Evolutionary conservation across 2,329 filamentous ascomycete genomes (phyloP), one percentile per base, ranked within the genome.

Genomic region (Monosporascus sp.): DNA sequence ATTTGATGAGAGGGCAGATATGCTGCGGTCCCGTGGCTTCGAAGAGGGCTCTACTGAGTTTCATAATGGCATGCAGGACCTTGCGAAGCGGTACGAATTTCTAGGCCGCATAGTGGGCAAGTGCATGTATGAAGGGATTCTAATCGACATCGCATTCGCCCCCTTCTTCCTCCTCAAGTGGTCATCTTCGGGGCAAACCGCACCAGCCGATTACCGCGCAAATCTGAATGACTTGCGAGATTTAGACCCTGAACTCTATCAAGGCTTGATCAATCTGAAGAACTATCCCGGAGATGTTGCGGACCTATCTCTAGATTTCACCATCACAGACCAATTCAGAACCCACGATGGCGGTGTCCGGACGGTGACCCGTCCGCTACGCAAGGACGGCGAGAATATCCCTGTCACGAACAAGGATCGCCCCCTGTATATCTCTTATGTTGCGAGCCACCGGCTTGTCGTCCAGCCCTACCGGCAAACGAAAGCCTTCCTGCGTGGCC

Each of bases 131-230:
- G 94, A 99, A 73, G 92, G 92, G 1, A 97, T 99, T 45, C 79
- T 99, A 3, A 86, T 97, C 47, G 92, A 99, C 70, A 86, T 97
- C 55, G 85, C 85, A 49, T 99, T 99, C 74, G 92, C 93, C 1
- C 87, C 89, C 0, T 99, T 99, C 74, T 99, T 99, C 73, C 80
- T 99, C 7, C 81, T 96, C 55, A 97, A 97, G 68, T 99, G 94
- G 94, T 85, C 91, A 2, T 80, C 93, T 51, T 86, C 87, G 11
- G 87, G 87, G 17, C 74, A 74, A 85, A 68, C 67, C 17, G 66
- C 67, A 1, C 63, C 69, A 50, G 81, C 82, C 11, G 81, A 84
- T 9, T 96, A 96, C 72, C 88, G 91, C 50, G 88, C 91, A n/a
- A 96, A 89, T 60, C 81, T 99, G 64, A 97, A 99, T 68, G 94